Evolutionary conservation across 2,329 filamentous ascomycete species (phyloP), one percentile per base, ranked within the genome.

Genomic region (Berkeleyomyces basicola): DNA sequence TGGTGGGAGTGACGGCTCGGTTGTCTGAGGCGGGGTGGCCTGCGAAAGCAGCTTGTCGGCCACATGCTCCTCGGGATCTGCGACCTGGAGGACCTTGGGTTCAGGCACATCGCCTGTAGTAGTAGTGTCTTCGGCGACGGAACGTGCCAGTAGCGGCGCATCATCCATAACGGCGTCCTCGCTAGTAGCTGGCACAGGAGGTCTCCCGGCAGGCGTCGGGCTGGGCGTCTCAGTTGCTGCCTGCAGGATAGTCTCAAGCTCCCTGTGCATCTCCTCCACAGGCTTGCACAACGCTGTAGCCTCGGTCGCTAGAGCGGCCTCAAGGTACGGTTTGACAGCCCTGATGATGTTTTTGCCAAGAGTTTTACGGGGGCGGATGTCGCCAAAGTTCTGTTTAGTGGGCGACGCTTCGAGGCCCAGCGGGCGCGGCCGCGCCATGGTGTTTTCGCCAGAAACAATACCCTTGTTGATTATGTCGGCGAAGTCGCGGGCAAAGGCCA

Each of bases 311-410:
- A 90, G 74, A 0, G 90, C 90, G 62, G 82, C 79, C 71, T 96
- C 87, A 2, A 96, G 77, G 53, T 84, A 79, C 11, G 87, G 84
- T 71, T 95, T 88, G 40, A 95, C 80, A 0, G 85, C 83, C 71
- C 90, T 95, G 67, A 95, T 80, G 65, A 96, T 95, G 36, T 90
- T 83, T 73, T 95, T 96, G 33, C 88, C 90, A n/a, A 95, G 76
- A 68, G 86, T 87, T 69, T 88, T 87, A 65, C 87, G 84, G 67
- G 95, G 88, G 64, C 88, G 87, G 65, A 90, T 83, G 68, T 95
- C 90, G 64, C 74, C 76, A 72, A 75, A 84, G 69, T 71, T 78
- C 69, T 73, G 76, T 72, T 76, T 84, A 66, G 66, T 75, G 68
- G 68, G 77, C 66, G 69, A 87, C 71, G 61, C 78, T 76, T 71